These are phyloP conservation scores for Acanthamoeba royreba DNA, from an alignment of 208 protist species.

Conservation along the genomic window DNA sequence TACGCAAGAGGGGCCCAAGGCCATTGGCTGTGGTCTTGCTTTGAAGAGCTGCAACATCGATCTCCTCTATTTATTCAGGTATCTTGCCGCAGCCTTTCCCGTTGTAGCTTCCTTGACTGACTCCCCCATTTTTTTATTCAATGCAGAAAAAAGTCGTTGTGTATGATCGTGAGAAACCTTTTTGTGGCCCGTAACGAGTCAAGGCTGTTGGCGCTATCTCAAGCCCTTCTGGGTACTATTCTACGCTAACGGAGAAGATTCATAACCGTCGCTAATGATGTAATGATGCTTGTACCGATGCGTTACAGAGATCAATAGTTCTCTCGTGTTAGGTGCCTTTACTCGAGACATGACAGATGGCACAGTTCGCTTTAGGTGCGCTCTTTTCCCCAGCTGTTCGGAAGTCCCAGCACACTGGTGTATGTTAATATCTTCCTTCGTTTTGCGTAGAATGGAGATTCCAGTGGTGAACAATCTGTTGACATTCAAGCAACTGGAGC, in stretches of 20 bases:
- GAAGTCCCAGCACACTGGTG: background rate
- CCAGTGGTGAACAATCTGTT: background rate
- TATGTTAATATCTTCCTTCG: too few relatives aligned
- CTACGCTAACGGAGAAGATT: too few relatives aligned
- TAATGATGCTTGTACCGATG: too few relatives aligned
- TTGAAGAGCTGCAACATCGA: constrained; percentile 8
- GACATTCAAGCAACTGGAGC: background rate
- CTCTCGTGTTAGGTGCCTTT: background rate
- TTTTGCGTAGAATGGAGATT: constrained; percentile 22
- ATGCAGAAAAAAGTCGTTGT: background rate
- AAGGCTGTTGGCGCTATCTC: background rate
- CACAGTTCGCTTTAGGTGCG: background rate
- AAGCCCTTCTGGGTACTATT: background rate
- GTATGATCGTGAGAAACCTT: background rate
- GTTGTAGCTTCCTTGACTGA: background rate
- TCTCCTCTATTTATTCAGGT: background rate
- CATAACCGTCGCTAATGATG: too few relatives aligned
- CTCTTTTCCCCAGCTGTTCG: too few relatives aligned
- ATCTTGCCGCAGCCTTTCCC: too few relatives aligned
- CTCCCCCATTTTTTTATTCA: too few relatives aligned
- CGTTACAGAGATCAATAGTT: background rate
- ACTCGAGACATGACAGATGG: background rate
- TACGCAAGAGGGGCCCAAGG: background rate
- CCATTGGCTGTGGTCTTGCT: background rate
- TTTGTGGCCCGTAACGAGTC: background rate